Base-by-base conservation (phyloP, 164 flowering plant genomes). In the Vitis cinerea region DNA sequence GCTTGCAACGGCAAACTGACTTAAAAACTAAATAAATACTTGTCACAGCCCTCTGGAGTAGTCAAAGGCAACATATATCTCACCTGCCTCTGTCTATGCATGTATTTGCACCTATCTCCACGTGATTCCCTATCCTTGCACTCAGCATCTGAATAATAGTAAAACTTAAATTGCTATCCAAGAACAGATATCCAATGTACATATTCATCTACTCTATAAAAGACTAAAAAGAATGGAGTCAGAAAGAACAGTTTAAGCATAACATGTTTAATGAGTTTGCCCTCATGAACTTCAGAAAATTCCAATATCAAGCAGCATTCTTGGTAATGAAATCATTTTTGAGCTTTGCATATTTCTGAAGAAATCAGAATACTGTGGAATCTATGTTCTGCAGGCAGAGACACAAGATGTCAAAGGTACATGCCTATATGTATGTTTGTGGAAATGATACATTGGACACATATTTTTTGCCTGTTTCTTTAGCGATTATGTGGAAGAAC, bases 31-130 rank as follows among this genome's bases (percentile, higher is more conserved):
- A 9, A 2, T 27, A n/a, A 3, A 11, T 53, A 10, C 10, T 63
- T 15, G 2, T 31, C 11, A 50, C 49, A 19, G 47, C 12, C n/a
- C n/a, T 27, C 0, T 19, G 30, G 13, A 56, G 64, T 13, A 49
- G 9, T 10, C 17, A n/a, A 47, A 47, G 37, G 29, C 1, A 3
- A 53, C 50, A 31, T 50, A 56, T 31, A 13, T 11, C 70, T 65
- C 66, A 91, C 98, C 97, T 94, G 64, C 99, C 99, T 78, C 98
- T 82, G 73, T 92, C 99, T 72, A 92, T 84, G 82, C 98, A 94
- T 65, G 97, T 82, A 76, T 90, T 94, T 72, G 98, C 91, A 66
- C 98, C 98, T 65, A 93, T 83, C 74, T 93, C 98, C 79, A 93
- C 97, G 71, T 85, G 75, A 77, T 86, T 81, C 55, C 95, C 95